Evolutionary conservation across 345 rosid genomes (phyloP), one percentile per base, ranked within the genome.

Genomic region (Pistacia integerrima): DNA sequence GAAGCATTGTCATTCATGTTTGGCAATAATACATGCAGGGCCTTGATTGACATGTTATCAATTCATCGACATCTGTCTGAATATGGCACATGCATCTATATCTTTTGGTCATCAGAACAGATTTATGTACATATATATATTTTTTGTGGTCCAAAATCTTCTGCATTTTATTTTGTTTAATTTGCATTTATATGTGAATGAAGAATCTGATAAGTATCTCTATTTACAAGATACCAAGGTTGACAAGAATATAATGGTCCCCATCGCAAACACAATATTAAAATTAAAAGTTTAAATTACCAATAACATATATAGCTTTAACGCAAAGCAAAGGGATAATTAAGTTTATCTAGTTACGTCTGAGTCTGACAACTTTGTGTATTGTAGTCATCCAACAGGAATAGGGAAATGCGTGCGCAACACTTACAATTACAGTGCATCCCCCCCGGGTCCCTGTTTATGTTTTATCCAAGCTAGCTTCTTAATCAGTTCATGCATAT

Each of bases 71-170:
- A 8, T 7, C 67, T 77, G 70, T 11, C 51, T 65, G 51, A 41
- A 65, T 36, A n/a, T 41, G 56, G 71, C 71, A 67, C 49, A 67
- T 67, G 71, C 57, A 54, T 54, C 18, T 58, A 5, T 6, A 54
- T 54, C 18, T 58, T 58, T n/a, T 58, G 6, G 28, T 54, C 46
- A 41, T 41, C 46, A 41, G 8, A 41, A 41, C 8, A 41, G 46
- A 41, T 30, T 30, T 30, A 30, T 30, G 33, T 2, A 30, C 33
- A 30, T 30, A 30, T 30, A 30, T 30, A 30, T 30, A 30, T 30
- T 1, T 30, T 1, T 30, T 49, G 54, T 49, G 54, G 54, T 49
- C 54, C 54, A 49, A 49, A 49, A 49, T 49, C 13, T 49, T 49
- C 54, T 8, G 13, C 54, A 9, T 49, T 49, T 13, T 9, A 49